Conservation (phyloP, 352 stramenopile genomes). For the Thalassiosira exigua region DNA sequence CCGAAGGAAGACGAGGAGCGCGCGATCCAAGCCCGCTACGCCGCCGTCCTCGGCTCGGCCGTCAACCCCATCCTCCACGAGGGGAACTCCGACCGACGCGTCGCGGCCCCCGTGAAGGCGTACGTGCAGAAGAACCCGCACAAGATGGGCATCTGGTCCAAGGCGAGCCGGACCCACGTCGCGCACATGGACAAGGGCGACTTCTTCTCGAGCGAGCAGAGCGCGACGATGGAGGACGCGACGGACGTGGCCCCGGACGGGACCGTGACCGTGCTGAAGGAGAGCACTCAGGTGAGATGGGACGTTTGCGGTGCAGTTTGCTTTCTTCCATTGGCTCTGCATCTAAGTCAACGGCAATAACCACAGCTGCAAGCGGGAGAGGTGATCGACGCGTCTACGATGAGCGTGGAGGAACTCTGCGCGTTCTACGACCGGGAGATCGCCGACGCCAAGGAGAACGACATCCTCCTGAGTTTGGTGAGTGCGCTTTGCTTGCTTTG, state of each 20-base stretch:
- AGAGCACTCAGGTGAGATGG: slow-evolving; percentile 54
- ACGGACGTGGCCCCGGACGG: slow-evolving; percentile 71
- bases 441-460: slow-evolving; percentile 79
- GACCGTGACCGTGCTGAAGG: slow-evolving; percentile 79
- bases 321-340: too few species aligned
- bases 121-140: slow-evolving; percentile 89
- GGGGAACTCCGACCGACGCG: slow-evolving; percentile 85
- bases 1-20: slow-evolving; percentile 75
- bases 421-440: slow-evolving; percentile 83
- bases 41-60: slow-evolving; percentile 81
- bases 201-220: slow-evolving; percentile 85
- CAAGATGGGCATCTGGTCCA: slow-evolving; percentile 85
- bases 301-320: too few species aligned
- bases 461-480: slow-evolving; percentile 79
- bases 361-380: slow-evolving; percentile 77
- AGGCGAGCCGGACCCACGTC: slow-evolving; percentile 83
- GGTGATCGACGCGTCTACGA: slow-evolving; percentile 84
- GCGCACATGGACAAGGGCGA: slow-evolving; percentile 85
- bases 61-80: slow-evolving; percentile 87
- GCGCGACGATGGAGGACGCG: slow-evolving; percentile 63
- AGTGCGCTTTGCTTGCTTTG: slow-evolving; percentile 18
- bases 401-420: slow-evolving; percentile 73
- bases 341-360: too few species aligned
- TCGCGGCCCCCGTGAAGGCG: slow-evolving; percentile 85
- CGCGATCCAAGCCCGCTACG: slow-evolving; percentile 78